Base-by-base conservation (phyloP, 495 filamentous ascomycete species). In the Penicillium cinerascens region DNA sequence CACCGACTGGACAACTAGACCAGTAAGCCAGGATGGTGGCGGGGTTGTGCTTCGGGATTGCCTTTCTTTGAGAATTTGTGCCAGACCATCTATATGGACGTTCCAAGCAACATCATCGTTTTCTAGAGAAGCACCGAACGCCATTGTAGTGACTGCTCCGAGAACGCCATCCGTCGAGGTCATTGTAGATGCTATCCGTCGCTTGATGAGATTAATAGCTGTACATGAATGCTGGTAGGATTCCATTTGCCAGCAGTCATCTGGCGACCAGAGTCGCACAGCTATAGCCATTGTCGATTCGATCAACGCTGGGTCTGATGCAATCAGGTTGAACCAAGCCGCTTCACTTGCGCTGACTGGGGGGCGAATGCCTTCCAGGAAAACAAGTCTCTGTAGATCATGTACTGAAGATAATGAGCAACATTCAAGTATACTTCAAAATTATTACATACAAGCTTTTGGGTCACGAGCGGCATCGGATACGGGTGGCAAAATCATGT, bases 1-100 rank as follows among this genome's bases (percentile, higher is more conserved):
- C 26, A 29, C 26, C 7, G 26, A 29, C 26, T 8, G 26, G 26
- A 29, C 26, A 29, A 29, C 26, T 1, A 29, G 26, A 29, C 11
- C 26, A 1, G 26, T 8, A 29, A 29, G 26, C 26, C 57, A 60
- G 1, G 37, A 16, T 6, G 49, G 49, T 26, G 45, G n/a, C 10
- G 35, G 18, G 16, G 21, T 42, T 18, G 45, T 52, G 42, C 27
- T 41, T 22, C 41, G 46, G 11, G 36, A 38, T 22, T 52, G 29
- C 47, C 64, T 58, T 6, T 65, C 61, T 27, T 27, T 51, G 2
- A 67, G 40, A 20, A 67, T 55, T 17, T 58, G 46, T 5, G 49
- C 55, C 7, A 61, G 41, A 2, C 64, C 64, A 55, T 65, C 59
- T 3, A 65, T 55, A 49, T 67, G 64, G 20, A 67, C 49, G 1